phyloP scores from a whole-genome alignment of 192 early-diverging fungal genomes.

The Linnemannia exigua region DNA sequence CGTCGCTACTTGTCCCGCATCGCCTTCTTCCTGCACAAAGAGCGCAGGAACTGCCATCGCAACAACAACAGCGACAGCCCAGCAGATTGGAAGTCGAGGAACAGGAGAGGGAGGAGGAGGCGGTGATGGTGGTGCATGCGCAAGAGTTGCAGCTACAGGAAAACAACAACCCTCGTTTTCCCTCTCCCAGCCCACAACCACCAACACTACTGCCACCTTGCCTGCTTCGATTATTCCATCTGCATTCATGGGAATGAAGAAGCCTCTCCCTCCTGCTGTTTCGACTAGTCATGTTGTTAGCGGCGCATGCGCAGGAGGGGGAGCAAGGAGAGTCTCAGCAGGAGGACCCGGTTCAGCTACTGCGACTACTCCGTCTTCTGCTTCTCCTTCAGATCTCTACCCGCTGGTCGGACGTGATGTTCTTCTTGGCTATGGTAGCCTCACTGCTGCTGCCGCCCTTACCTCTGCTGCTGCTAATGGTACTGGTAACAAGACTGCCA shows the following conservation, averaged over 20 bases:
- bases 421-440: slow-evolving; percentile 26
- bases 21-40: not conserved
- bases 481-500: not conserved
- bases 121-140: not conserved
- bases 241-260: slow-evolving; percentile 34
- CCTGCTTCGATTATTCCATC: slow-evolving; percentile 39
- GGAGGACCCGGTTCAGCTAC: not conserved
- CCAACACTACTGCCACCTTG: not conserved
- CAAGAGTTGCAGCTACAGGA: not conserved
- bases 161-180: not conserved
- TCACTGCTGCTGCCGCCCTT: slow-evolving; percentile 14
- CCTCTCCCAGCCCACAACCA: slow-evolving; percentile 16
- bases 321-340: not conserved
- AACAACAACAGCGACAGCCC: not conserved
- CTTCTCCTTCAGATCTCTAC: slow-evolving; percentile 24
- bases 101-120: no score
- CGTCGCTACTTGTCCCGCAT: slow-evolving; percentile 1
- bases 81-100: not conserved
- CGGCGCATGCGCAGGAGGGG: not conserved
- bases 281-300: not conserved
- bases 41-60: no score
- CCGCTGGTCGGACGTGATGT: slow-evolving; percentile 54
- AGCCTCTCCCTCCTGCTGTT: slow-evolving; percentile 14
- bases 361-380: not conserved
- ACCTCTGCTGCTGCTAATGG: slow-evolving; percentile 1